phyloP scores from a whole-genome alignment of 805 yeast genomes.

The Zygotorulaspora florentina region DNA sequence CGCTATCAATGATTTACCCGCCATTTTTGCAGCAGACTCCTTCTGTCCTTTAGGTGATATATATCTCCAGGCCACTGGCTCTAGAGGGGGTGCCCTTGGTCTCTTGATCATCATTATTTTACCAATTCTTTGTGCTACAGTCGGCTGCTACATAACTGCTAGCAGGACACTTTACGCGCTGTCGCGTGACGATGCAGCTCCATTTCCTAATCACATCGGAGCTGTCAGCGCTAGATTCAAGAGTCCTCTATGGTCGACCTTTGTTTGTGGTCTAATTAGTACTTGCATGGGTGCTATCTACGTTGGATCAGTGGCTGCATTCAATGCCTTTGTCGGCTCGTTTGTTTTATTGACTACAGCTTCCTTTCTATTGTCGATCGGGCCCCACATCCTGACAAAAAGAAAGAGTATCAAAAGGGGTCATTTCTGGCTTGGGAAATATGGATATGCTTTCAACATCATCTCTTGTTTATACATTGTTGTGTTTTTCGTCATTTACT shows the following conservation, averaged over 20 bases:
- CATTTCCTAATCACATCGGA: slow-evolving; percentile 6
- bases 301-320: slow-evolving; percentile 8
- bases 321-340: slow-evolving; percentile 9
- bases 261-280: slow-evolving; percentile 3
- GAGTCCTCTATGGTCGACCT: slow-evolving; percentile 9
- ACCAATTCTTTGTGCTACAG: slow-evolving; percentile 5
- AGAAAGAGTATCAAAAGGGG: slow-evolving; percentile 2
- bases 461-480: slow-evolving; percentile 6
- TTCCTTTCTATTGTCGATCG: slow-evolving; percentile 4
- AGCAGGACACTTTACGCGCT: slow-evolving; percentile 8
- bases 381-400: slow-evolving; percentile 4
- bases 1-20: slow-evolving; percentile 5
- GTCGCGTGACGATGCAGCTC: slow-evolving; percentile 10
- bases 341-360: slow-evolving; percentile 6
- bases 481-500: slow-evolving; percentile 9
- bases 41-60: slow-evolving; percentile 7
- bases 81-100: slow-evolving; percentile 9
- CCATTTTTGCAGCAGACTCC: slow-evolving; percentile 5
- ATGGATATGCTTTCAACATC: slow-evolving; percentile 7
- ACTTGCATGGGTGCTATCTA: slow-evolving; percentile 10
- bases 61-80: slow-evolving; percentile 7
- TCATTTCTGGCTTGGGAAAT: slow-evolving; percentile 7
- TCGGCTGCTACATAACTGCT: slow-evolving; percentile 8
- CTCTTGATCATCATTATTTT: slow-evolving; percentile 6
- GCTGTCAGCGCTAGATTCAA: slow-evolving; percentile 5